Percentiles rank a stretch among this genome's conserved stretches.
phyloP scores from a whole-genome alignment of 2,329 filamentous ascomycete genomes.

The Aspergillus oerlinghausenensis region DNA sequence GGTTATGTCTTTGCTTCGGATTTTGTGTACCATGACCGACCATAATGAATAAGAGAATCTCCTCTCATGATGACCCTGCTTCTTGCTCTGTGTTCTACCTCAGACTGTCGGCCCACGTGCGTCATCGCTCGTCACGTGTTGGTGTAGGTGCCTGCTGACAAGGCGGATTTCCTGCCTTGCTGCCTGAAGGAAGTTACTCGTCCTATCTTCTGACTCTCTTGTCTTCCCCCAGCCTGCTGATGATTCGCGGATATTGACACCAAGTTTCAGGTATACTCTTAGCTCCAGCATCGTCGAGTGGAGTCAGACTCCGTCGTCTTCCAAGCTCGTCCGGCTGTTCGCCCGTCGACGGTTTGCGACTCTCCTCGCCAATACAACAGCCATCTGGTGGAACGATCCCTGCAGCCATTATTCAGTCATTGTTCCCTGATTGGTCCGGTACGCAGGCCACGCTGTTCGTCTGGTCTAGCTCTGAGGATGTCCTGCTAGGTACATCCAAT shows the following conservation, averaged over 20 bases:
- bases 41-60: conserved; percentile 24
- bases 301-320: neutral
- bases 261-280: neutral
- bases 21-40: conserved; percentile 18
- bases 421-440: neutral
- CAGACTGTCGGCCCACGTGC: neutral
- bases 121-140: neutral
- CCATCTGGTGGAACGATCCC: conserved; percentile 12
- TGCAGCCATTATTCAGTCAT: conserved; percentile 3
- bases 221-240: neutral
- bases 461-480: neutral
- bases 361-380: conserved; percentile 1
- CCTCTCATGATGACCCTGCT: conserved; percentile 18
- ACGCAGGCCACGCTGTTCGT: neutral
- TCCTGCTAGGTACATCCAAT: neutral
- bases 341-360: conserved; percentile 1
- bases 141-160: neutral
- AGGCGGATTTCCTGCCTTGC: neutral
- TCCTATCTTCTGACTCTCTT: neutral
- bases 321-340: neutral
- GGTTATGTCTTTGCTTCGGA: conserved; percentile 14
- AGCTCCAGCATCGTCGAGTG: neutral
- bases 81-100: neutral
- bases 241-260: neutral
- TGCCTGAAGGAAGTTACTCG: neutral